Base-by-base conservation (phyloP, 2,329 filamentous ascomycete species). In the Chaetomium globosum region DNA sequence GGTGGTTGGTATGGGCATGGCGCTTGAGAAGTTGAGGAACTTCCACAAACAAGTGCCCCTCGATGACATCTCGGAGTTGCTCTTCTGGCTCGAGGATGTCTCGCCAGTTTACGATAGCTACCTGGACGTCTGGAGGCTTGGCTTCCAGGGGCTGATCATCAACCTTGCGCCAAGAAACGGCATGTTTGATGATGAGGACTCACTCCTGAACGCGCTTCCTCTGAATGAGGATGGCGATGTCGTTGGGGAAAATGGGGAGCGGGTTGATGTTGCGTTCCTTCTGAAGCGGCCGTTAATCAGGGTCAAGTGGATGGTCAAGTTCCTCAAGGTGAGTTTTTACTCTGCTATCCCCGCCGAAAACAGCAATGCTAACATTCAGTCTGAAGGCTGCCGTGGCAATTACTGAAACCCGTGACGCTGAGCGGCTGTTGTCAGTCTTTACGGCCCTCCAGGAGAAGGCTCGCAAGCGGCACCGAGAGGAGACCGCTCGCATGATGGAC, bases 141-240 rank as follows among this genome's bases (percentile, higher is more conserved):
- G 95, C 0, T 99, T 98, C 76, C 91, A 97, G 73, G 93, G 96
- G 74, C 87, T 99, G 23, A 88, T 98, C 58, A 92, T 99, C 71
- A 98, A 97, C 74, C 86, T 98, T 39, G 93, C 92, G 1, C 91
- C 92, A 8, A 85, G 87, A 4, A 78, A 79, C 1, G 79, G 78
- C 19, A 72, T 72, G 1, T 73, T 76, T 1, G 86, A 89, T 39
- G 86, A 89, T 56, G 82, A 87, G 48, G 83, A 87, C 68, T 87
- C 85, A 1, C 77, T 87, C 1, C 74, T 88, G 60, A 81, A 85
- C 67, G 85, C 83, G 1, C 80, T 85, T 79, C 86, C 85, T 68
- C 82, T 80, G 61, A 88, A 89, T 61, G 84, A 84, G 64, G 80
- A 88, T 62, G 89, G 90, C 26, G 88, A 89, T 70, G 81, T 91